phyloP scores from a whole-genome alignment of 1,284 basidiomycete genomes.

The Trichosporon asahii region DNA sequence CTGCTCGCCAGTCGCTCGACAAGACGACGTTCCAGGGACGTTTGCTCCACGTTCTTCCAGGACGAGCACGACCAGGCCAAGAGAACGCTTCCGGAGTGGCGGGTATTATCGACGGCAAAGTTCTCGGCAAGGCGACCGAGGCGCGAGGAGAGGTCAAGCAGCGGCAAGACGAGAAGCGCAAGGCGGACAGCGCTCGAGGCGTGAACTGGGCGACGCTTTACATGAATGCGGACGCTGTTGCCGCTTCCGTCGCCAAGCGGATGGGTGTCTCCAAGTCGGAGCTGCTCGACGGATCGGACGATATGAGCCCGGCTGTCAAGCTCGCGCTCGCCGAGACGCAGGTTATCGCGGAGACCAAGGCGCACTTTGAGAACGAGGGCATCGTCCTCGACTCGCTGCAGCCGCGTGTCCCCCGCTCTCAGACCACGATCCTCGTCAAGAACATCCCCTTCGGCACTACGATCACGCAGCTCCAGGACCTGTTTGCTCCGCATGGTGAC shows the following conservation, averaged over 20 bases:
- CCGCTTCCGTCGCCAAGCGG: constrained; percentile 73
- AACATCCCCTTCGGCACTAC: constrained; percentile 94
- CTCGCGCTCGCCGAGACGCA: constrained; percentile 90
- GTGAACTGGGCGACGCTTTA: constrained; percentile 97
- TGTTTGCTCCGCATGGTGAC: constrained; percentile 76
- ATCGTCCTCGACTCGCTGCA: constrained; percentile 55
- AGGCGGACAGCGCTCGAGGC: constrained; percentile 69
- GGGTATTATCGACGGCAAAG: constrained; percentile 42
- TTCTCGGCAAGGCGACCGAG: constrained; percentile 53
- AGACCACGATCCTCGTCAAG: constrained; percentile 87
- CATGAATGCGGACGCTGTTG: constrained; percentile 95
- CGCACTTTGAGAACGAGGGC: constrained; percentile 68
- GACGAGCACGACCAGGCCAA: constrained; percentile 58
- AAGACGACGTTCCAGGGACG: constrained; percentile 88
- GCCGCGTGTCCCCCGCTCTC: constrained; percentile 60
- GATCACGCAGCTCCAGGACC: constrained; percentile 65
- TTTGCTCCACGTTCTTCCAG: constrained; percentile 83
- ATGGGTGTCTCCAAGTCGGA: constrained; percentile 81
- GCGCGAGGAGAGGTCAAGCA: constrained; percentile 66
- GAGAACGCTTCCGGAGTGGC: constrained; percentile 57
- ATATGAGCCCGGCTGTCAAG: constrained; percentile 67
- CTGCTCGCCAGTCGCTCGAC: constrained; percentile 75
- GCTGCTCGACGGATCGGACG: constrained; percentile 60
- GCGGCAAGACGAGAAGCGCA: constrained; percentile 62
- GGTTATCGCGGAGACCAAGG: constrained; percentile 90